Base-by-base conservation (phyloP, 2,329 filamentous ascomycete species). In the Raffaelea albimanens region DNA sequence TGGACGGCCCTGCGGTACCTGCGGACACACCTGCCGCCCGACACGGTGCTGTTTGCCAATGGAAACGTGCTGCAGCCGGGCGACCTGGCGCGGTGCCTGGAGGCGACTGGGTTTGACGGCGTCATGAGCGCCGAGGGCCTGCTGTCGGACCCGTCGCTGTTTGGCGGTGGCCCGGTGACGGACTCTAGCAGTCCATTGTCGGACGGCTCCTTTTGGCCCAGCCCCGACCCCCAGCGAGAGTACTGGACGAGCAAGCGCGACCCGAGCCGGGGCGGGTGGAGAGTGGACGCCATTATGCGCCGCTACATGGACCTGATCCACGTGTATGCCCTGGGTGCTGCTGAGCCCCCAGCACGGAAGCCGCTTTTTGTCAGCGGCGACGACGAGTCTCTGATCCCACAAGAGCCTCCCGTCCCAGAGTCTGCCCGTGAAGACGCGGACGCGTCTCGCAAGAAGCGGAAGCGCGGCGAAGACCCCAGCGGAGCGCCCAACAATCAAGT, bases 71-170 rank as follows among this genome's bases (percentile, higher is more conserved):
- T 98, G 50, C 84, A 87, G 61, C 75, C 84, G 50, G 82, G 73
- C 0, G 91, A 98, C 61, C 70, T 98, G 11, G 76, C 83, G 44
- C 69, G 69, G 19, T 97, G 91, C 59, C 68, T 98, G 19, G 77
- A 81, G 44, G 87, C 75, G 4, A 98, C 93, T 1, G 89, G 90
- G 1, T 91, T 83, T 2, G 93, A 98, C 63, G 93, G 78, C 18
- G 80, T 98, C 45, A 97, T 98, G 93, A 91, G 85, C 55, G 93
- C 93, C 5, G 93, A 98, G 66, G 93, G 89, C 0, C 95, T 96
- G 61, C 74, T 98, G 1, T 91, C 88, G 59, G 88, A 98, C 60
- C 93, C 93, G 0, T 82, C 80, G 2, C 84, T 98, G 40, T 98
- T 98, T 60, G 25, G 67, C 71, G 29, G 72, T 80, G 16, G 88